These are phyloP conservation scores for Bertia moriformis DNA, from an alignment of 2,329 filamentous ascomycete genomes.

Conservation along the genomic window DNA sequence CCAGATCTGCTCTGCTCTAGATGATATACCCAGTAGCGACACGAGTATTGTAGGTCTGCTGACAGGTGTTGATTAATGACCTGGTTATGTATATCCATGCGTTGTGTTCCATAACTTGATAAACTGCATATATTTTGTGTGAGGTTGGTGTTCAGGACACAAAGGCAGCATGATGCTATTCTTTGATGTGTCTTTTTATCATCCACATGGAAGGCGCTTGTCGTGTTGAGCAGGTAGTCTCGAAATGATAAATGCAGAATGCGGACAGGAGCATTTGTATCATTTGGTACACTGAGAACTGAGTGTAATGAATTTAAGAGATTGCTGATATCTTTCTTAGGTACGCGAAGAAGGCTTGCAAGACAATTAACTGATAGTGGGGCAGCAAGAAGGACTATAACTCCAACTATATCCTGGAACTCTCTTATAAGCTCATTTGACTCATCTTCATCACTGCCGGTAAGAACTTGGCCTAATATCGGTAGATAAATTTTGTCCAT, in stretches of 20 bases:
- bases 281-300: constrained; percentile 6
- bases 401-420: constrained; percentile 9
- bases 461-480: constrained; percentile 8
- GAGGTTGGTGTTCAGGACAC: constrained; percentile 3
- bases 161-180: constrained; percentile 6
- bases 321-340: constrained; percentile 2
- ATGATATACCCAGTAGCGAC: constrained; percentile 14
- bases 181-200: constrained; percentile 9
- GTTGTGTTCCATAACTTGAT: constrained; percentile 3
- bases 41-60: constrained; percentile 9
- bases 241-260: constrained; percentile 15
- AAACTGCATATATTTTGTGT: constrained; percentile 8
- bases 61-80: neutral
- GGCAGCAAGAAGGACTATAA: constrained; percentile 8
- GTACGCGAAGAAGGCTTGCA: constrained; percentile 4
- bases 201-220: constrained; percentile 13
- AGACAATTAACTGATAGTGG: constrained; percentile 8
- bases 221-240: constrained; percentile 12
- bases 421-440: constrained; percentile 2
- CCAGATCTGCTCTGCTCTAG: constrained; percentile 5
- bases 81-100: neutral
- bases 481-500: constrained; percentile 12
- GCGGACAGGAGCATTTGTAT: constrained; percentile 4
- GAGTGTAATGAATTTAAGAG: constrained; percentile 7
- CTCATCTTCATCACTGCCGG: constrained; percentile 4